A percentile compares a stretch with the other conserved stretches of the same genome.
Conservation (phyloP, 306 rosid species). For the Gynostemma pentaphyllum region DNA sequence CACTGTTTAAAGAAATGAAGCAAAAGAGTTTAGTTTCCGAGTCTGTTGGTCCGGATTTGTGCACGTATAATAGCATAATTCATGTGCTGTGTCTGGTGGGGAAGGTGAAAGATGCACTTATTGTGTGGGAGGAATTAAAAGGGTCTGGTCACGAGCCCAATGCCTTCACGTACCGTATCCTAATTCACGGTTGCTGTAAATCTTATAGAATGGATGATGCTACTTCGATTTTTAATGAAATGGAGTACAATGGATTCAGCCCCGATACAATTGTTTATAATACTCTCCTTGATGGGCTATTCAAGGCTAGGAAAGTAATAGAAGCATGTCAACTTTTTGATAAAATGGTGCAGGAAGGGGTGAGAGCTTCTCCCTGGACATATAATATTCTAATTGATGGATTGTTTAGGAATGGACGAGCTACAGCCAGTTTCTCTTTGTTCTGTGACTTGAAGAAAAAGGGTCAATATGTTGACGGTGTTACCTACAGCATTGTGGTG, state of each 20-base stretch:
- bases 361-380: slow-evolving; percentile 56
- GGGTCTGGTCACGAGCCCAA: slow-evolving; percentile 66
- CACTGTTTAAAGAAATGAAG: slow-evolving; percentile 61
- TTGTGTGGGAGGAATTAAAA: slow-evolving; percentile 64
- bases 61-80: slow-evolving; percentile 69
- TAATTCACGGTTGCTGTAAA: slow-evolving; percentile 64
- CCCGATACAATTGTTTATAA: slow-evolving; percentile 53
- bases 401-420: slow-evolving; percentile 65
- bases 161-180: slow-evolving; percentile 41
- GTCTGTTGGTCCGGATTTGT: slow-evolving; percentile 49
- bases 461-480: slow-evolving; percentile 71
- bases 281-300: slow-evolving; percentile 55
- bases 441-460: slow-evolving; percentile 81
- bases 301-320: slow-evolving; percentile 53
- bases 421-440: slow-evolving; percentile 62
- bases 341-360: slow-evolving; percentile 73
- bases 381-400: slow-evolving; percentile 76
- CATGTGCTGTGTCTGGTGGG: slow-evolving; percentile 58
- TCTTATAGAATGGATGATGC: slow-evolving; percentile 54
- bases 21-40: slow-evolving; percentile 18
- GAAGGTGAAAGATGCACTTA: slow-evolving; percentile 57
- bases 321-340: slow-evolving; percentile 77
- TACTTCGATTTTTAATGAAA: slow-evolving; percentile 39
- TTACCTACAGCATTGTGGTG: slow-evolving; percentile 70
- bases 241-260: slow-evolving; percentile 47